Evolutionary conservation across 106 monocot genomes (phyloP), one percentile per base, ranked within the genome.

Genomic region (Iris macrosiphon): DNA sequence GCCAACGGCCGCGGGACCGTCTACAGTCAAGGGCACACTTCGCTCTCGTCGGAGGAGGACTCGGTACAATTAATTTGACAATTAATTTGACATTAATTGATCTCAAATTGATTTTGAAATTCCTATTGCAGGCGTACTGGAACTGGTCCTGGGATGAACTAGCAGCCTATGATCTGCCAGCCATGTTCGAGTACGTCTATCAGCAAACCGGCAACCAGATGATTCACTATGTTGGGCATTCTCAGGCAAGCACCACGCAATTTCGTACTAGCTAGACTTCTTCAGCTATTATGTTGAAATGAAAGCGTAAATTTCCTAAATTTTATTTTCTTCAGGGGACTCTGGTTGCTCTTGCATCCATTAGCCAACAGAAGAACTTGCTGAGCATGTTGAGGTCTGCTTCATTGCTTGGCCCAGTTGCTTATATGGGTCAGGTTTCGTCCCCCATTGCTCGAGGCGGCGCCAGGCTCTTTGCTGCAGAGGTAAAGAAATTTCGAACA

Each of bases 131-230:
- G 82, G 62, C 35, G 18, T 77, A 77, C 33, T 82, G 82, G 82
- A 64, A 72, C 42, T 82, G 82, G 82, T 68, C 72, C 18, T 76
- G 82, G 76, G 82, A 82, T 72, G 76, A 72, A 47, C 59, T 76
- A 8, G 76, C 31, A 9, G 60, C 41, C 28, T 72, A 56, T 56
- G 82, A 82, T 57, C 49, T 82, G 33, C 76, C 82, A 12, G 72
- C 76, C 10, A 73, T 26, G 17, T 43, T 82, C 4, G 45, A 63
- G 31, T 77, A 68, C 40, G 72, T 69, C 6, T 69, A 55, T 38
- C 38, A 45, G 8, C 59, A 64, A 2, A 51, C 57, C 5, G 50
- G 57, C 3, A 57, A 81, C 29, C 52, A 66, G 13, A 82, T 61
- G 41, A 25, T 76, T 18, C 72, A 77, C 51, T 82, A 64, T 47